Evolutionary conservation across 2,329 filamentous ascomycete genomes (phyloP).

Genomic region (Colletotrichum musicola): DNA sequence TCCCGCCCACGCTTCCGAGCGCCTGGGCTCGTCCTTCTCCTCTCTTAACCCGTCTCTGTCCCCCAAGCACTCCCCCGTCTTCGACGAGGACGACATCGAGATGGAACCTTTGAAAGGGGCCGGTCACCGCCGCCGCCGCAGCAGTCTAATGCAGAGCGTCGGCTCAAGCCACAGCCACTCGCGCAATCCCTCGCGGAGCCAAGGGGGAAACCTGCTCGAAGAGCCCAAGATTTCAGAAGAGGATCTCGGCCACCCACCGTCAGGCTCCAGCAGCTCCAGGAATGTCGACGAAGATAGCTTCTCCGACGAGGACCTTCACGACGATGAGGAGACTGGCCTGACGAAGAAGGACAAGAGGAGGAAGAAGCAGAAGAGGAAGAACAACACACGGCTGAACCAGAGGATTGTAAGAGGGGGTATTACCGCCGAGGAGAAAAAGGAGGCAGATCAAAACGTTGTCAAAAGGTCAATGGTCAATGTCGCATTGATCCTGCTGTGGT

Average conservation of each 20-base stretch:
- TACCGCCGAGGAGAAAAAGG: conserved; percentile 78
- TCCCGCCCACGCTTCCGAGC: conserved; percentile 27
- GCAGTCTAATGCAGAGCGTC: conserved; percentile 62
- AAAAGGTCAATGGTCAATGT: conserved; percentile 79
- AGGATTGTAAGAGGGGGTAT: conserved; percentile 72
- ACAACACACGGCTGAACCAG: conserved; percentile 78
- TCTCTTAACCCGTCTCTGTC: conserved; percentile 5
- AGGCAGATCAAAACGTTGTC: conserved; percentile 81
- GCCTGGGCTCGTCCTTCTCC: conserved; percentile 19
- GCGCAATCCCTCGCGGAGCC: conserved; percentile 46
- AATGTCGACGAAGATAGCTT: conserved; percentile 65
- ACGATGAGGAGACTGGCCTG: conserved; percentile 91
- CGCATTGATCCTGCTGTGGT: conserved; percentile 89
- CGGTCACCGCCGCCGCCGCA: conserved; percentile 68
- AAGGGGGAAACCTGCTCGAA: conserved; percentile 48
- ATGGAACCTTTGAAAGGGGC: conserved; percentile 64
- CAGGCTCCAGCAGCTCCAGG: conserved; percentile 47
- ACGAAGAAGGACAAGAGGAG: conserved; percentile 79
- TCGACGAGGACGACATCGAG: conserved; percentile 60
- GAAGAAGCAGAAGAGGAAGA: conserved; percentile 74
- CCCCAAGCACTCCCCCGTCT: conserved; percentile 9
- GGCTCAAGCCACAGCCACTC: conserved; percentile 42
- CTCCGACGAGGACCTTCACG: conserved; percentile 79
- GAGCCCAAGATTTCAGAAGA: conserved; percentile 64
- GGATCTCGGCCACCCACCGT: conserved; percentile 41